Percentiles rank a stretch among this genome's conserved stretches.
These are phyloP conservation scores for Mallotus nudiflorus DNA, from an alignment of 345 rosid genomes.

Conservation along the genomic window DNA sequence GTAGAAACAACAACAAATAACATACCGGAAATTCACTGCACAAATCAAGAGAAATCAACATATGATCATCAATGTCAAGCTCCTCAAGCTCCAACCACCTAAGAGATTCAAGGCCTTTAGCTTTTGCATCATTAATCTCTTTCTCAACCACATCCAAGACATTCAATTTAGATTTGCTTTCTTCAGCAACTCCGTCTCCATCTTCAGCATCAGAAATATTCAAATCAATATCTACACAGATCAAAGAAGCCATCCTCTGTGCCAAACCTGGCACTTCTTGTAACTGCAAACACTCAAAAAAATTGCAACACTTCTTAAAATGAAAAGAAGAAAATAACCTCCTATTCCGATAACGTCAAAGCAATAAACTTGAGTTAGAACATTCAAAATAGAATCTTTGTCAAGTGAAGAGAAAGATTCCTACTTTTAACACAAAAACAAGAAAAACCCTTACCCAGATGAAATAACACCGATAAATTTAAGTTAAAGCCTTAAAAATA, in stretches of 20 bases:
- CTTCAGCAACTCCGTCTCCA: conserved; percentile 24
- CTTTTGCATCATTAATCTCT: conserved; percentile 52
- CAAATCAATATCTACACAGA: conserved; percentile 68
- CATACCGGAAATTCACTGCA: conserved; percentile 63
- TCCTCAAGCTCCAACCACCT: conserved; percentile 93
- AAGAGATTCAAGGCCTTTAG: conserved; percentile 44
- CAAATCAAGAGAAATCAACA: conserved; percentile 56
- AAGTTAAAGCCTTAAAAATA: not conserved
- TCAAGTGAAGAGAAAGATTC: no score
- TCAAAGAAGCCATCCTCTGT: conserved; percentile 84
- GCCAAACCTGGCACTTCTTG: conserved; percentile 86
- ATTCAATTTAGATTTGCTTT: conserved; percentile 33
- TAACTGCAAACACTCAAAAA: conserved; percentile 51
- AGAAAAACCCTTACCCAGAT: not conserved
- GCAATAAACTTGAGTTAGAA: no score
- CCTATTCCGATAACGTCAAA: no score
- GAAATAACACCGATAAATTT: not conserved
- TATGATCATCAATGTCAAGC: conserved; percentile 58
- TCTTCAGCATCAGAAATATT: conserved; percentile 35
- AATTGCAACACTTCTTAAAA: no score
- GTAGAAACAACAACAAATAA: not conserved
- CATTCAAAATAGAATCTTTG: no score
- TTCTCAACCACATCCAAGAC: conserved; percentile 47
- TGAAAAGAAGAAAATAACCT: no score
- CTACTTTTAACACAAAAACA: not conserved